Conservation (phyloP, 139 green algal genomes). For the Zygnema cylindricum region DNA sequence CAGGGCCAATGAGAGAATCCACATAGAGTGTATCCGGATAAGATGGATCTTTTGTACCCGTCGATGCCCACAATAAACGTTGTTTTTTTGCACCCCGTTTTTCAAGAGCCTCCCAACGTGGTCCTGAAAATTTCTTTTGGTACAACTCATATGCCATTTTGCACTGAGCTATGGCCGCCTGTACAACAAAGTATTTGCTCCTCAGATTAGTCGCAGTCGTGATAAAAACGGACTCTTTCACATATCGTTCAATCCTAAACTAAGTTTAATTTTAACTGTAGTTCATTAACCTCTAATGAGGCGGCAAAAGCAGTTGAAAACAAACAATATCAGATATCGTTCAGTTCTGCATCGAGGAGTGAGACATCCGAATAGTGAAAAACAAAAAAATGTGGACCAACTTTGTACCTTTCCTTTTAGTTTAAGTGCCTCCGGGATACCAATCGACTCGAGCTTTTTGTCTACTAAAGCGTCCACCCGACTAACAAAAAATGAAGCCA, state of each 20-base stretch:
- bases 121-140: slow-evolving; percentile 47
- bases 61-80: slow-evolving; percentile 53
- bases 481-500: slow-evolving; percentile 61
- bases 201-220: slow-evolving; percentile 15
- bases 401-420: too few species aligned
- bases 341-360: too few species aligned
- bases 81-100: slow-evolving; percentile 32
- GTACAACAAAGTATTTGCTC: slow-evolving; percentile 2
- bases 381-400: too few species aligned
- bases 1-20: slow-evolving; percentile 50
- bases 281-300: too few species aligned
- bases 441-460: slow-evolving; percentile 46
- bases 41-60: slow-evolving; percentile 36
- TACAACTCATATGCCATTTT: slow-evolving; percentile 54
- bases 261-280: too few species aligned
- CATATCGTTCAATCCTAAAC: too few species aligned
- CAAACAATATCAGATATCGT: too few species aligned
- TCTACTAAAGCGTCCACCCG: slow-evolving; percentile 45
- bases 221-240: too few species aligned
- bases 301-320: too few species aligned
- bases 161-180: slow-evolving; percentile 53
- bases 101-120: slow-evolving; percentile 46
- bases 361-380: too few species aligned
- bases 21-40: slow-evolving; percentile 60
- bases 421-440: not conserved